Evolutionary conservation across 2,329 filamentous ascomycete genomes (phyloP).

Genomic region (Akanthomyces muscarius): DNA sequence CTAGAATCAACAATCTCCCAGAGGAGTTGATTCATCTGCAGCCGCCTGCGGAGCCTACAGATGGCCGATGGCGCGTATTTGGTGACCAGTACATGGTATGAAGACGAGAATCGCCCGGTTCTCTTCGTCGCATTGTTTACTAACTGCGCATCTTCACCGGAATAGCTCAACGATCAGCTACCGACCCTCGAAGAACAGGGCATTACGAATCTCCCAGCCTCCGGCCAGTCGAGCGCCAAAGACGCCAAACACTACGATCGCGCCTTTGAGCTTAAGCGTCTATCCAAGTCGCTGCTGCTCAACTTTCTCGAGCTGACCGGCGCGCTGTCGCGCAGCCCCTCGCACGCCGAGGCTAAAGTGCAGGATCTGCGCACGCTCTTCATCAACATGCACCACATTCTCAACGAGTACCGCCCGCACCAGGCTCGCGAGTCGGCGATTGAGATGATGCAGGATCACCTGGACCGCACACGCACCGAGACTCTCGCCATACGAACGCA

Average conservation of each 20-base stretch:
- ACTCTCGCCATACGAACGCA: slow-evolving; percentile 64
- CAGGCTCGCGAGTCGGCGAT: slow-evolving; percentile 88
- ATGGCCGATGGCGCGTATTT: slow-evolving; percentile 72
- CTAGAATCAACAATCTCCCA: slow-evolving; percentile 52
- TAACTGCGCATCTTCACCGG: neutral
- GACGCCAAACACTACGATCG: slow-evolving; percentile 58
- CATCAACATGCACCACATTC: slow-evolving; percentile 86
- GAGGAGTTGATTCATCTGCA: slow-evolving; percentile 72
- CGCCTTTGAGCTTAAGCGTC: slow-evolving; percentile 65
- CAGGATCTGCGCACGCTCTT: slow-evolving; percentile 76
- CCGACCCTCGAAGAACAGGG: slow-evolving; percentile 65
- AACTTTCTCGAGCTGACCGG: slow-evolving; percentile 86
- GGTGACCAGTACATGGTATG: slow-evolving; percentile 59
- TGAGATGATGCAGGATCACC: slow-evolving; percentile 78
- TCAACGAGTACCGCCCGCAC: slow-evolving; percentile 92
- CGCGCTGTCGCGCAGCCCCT: slow-evolving; percentile 26
- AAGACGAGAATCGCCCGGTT: neutral
- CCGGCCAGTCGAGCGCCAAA: slow-evolving; percentile 37
- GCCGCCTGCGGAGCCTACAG: slow-evolving; percentile 69
- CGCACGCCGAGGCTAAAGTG: slow-evolving; percentile 64
- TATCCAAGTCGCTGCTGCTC: slow-evolving; percentile 79
- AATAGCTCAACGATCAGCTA: slow-evolving; percentile 55
- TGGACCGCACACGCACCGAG: slow-evolving; percentile 69
- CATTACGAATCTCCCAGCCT: slow-evolving; percentile 60
- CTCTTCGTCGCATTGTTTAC: neutral